Evolutionary conservation across 257 asterid genomes (phyloP).

Genomic region (Eucommia ulmoides): DNA sequence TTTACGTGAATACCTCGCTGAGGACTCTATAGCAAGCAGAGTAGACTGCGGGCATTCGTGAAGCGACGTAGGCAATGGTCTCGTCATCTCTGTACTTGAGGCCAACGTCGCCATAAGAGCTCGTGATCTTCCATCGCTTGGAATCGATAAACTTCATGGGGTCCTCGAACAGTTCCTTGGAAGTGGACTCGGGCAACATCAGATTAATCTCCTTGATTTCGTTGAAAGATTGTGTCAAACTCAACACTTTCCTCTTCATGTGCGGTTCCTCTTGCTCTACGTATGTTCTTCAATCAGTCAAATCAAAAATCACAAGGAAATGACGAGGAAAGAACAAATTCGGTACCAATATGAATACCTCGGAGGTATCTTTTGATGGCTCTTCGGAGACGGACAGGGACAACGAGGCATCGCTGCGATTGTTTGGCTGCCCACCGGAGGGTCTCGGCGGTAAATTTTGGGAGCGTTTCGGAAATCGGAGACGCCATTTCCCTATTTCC

Average conservation of each 20-base stretch:
- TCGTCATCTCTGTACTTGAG: slow-evolving; percentile 72
- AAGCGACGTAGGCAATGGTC: slow-evolving; percentile 77
- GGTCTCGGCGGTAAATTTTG: slow-evolving; percentile 71
- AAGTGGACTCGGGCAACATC: slow-evolving; percentile 64
- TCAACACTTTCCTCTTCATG: slow-evolving; percentile 80
- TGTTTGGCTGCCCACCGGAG: slow-evolving; percentile 87
- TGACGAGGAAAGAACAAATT: neutral
- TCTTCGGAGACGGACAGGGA: slow-evolving; percentile 65
- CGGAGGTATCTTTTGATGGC: slow-evolving; percentile 61
- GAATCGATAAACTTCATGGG: slow-evolving; percentile 64
- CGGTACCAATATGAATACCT: slow-evolving; percentile 22
- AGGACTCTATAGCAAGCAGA: slow-evolving; percentile 77
- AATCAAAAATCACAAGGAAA: neutral
- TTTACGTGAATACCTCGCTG: slow-evolving; percentile 47
- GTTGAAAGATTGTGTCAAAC: slow-evolving; percentile 56
- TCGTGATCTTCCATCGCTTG: slow-evolving; percentile 69
- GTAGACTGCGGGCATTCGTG: slow-evolving; percentile 96
- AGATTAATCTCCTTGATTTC: slow-evolving; percentile 68
- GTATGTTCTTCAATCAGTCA: too few relatives aligned
- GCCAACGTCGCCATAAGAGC: slow-evolving; percentile 69
- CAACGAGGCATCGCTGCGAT: slow-evolving; percentile 61
- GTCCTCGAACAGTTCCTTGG: slow-evolving; percentile 74
- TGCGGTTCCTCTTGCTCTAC: slow-evolving; percentile 73
- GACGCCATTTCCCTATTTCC: slow-evolving; percentile 47
- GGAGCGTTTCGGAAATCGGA: slow-evolving; percentile 40